phyloP scores from a whole-genome alignment of 2,329 filamentous ascomycete genomes.

The Pestalotiopsis sp. region DNA sequence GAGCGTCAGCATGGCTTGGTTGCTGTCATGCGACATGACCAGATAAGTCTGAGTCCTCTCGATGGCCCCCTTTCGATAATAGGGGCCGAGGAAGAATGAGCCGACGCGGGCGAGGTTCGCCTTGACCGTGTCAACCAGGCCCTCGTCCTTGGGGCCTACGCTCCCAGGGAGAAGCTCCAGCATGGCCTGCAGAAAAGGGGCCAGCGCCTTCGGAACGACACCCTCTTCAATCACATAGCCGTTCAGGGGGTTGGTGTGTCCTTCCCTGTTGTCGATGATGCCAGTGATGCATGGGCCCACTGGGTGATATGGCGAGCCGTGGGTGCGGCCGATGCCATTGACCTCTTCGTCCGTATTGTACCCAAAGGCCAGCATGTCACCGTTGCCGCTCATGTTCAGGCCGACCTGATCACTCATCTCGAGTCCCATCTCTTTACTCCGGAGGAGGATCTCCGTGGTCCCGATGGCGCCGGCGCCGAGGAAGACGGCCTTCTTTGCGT shows the following conservation, averaged over 20 bases:
- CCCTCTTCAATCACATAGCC: constrained; percentile 69
- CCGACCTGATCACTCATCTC: constrained; percentile 60
- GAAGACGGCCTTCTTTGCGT: constrained; percentile 66
- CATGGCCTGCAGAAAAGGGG: constrained; percentile 57
- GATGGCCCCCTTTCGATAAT: constrained; percentile 56
- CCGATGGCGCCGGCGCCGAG: constrained; percentile 67
- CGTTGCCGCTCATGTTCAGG: constrained; percentile 66
- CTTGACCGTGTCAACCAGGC: constrained; percentile 43
- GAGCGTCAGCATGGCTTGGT: constrained; percentile 62
- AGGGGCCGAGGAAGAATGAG: constrained; percentile 61
- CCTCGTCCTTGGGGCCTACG: constrained; percentile 38
- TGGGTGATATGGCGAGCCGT: constrained; percentile 53
- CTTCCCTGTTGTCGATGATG: constrained; percentile 60
- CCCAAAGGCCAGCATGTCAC: constrained; percentile 67
- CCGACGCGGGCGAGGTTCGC: constrained; percentile 50
- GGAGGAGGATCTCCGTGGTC: constrained; percentile 66
- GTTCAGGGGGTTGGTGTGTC: constrained; percentile 56
- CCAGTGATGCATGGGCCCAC: constrained; percentile 66
- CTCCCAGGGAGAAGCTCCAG: constrained; percentile 56
- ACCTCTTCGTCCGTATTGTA: constrained; percentile 62
- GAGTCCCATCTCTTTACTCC: constrained; percentile 62
- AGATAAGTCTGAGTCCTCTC: constrained; percentile 66
- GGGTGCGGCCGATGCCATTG: constrained; percentile 56
- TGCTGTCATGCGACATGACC: constrained; percentile 68
- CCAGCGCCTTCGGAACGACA: constrained; percentile 59